Base-by-base conservation (phyloP, 139 green algal species). In the Pleodorina starrii region DNA sequence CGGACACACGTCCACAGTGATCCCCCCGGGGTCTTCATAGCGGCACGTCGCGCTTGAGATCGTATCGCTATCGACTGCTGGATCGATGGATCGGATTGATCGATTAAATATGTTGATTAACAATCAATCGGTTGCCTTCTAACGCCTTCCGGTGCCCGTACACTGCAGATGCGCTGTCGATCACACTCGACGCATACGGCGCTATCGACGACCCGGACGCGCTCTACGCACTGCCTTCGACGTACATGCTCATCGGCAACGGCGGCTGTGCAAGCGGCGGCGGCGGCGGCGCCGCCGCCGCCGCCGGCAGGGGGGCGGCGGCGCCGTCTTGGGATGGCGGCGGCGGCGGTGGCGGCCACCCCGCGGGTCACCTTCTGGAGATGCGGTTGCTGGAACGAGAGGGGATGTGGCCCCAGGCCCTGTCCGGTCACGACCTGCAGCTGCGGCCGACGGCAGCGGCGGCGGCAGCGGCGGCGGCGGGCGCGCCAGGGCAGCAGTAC, bases 101-200 rank as follows among this genome's bases (percentile, higher is more conserved):
- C n/a, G n/a, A n/a, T n/a, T n/a, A n/a, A n/a, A n/a, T n/a, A n/a
- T n/a, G n/a, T n/a, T n/a, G n/a, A n/a, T n/a, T n/a, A n/a, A n/a
- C n/a, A n/a, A n/a, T n/a, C n/a, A n/a, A n/a, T n/a, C n/a, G n/a
- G n/a, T n/a, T n/a, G n/a, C n/a, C n/a, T n/a, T n/a, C n/a, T n/a
- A n/a, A n/a, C n/a, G n/a, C n/a, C n/a, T n/a, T n/a, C n/a, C n/a
- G n/a, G n/a, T n/a, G n/a, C n/a, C n/a, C 54, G 5, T 66, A 25
- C 29, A 66, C 54, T 66, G 54, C 60, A 76, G 75, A 90, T 48
- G 89, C 90, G 29, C 92, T 96, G 79, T 38, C 90, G 27, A 71
- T 98, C 63, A 92, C 98, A 85, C 87, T 98, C 59, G 90, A 96
- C 36, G 90, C 95, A 25, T 98, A 97, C 93, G 92, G 89, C 36